These are phyloP conservation scores for Kodamaea arcana DNA, from an alignment of 1,139 yeast genomes.

Conservation along the genomic window DNA sequence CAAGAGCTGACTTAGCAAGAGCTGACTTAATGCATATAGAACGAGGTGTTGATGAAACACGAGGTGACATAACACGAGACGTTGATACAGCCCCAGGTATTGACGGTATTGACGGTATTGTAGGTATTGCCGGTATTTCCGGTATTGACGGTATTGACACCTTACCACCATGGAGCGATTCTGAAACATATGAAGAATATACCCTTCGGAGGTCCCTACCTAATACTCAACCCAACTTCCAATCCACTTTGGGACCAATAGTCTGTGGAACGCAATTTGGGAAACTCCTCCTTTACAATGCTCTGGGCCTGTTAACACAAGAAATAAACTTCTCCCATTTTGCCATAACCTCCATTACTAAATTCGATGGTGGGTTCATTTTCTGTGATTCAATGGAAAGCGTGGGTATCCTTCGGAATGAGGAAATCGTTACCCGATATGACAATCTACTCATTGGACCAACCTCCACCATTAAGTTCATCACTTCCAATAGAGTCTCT, in stretches of 20 bases:
- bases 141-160: no score
- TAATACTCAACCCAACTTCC: not conserved
- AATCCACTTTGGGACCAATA: constrained; percentile 16
- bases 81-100: no score
- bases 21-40: no score
- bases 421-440: constrained; percentile 17
- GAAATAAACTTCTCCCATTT: constrained; percentile 24
- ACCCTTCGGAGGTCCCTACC: not conserved
- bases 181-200: not conserved
- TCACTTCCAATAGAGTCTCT: constrained; percentile 8
- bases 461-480: constrained; percentile 14
- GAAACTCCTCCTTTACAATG: constrained; percentile 21
- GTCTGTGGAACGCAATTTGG: constrained; percentile 38
- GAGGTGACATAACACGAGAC: no score
- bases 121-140: no score
- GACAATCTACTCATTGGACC: constrained; percentile 29
- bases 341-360: constrained; percentile 21
- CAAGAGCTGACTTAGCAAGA: no score
- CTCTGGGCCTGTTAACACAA: constrained; percentile 14
- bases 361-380: constrained; percentile 19
- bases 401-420: constrained; percentile 25
- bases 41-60: no score
- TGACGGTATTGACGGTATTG: no score
- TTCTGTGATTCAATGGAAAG: constrained; percentile 32
- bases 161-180: no score